Evolutionary conservation across 257 asterid species (phyloP), one percentile per base, ranked within the genome.

Genomic region (Fraxinus cuspidata): DNA sequence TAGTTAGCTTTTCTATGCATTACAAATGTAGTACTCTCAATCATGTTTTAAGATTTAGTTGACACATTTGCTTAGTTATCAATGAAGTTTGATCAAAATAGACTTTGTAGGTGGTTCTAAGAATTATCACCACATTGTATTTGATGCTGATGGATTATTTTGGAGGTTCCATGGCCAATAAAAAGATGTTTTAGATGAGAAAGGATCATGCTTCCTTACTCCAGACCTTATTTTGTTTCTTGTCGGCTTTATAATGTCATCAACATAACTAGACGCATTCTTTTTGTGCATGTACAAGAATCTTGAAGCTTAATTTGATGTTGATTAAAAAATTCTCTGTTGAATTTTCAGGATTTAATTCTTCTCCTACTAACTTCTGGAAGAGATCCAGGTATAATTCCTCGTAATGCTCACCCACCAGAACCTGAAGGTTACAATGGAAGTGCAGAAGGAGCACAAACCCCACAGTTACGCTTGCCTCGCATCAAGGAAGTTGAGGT

Each of bases 351-450:
- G 99, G 96, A 89, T 83, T 88, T 94, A 85, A 88, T 89, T 88
- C 96, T 92, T 83, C 94, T 94, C 78, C 85, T 94, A 84, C 89
- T 94, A 72, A 91, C 99, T 73, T 94, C 99, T 74, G 99, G 99
- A 81, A 90, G 99, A 89, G 99, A 94, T 85, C 99, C 97, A n/a
- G 99, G 99, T 63, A 94, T 94, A 81, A 89, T 94, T 83, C 99
- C 97, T 56, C 86, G 99, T 65, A 92, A 92, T 75, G 91, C 95
- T 21, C 97, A 92, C 79, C 99, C 99, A 60, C 99, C 99, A 72
- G 97, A 94, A 84, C 99, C 99, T 3, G 96, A 92, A 90, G 92
- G 90, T 72, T 94, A 83, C 84, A 97, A 91, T 71, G 94, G 95
- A 73, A 85, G 42, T 73, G 84, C 74, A 10, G 97, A 91, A 82